Evolutionary conservation across 805 yeast species (phyloP).

Genomic region (Myxozyma neotropica): DNA sequence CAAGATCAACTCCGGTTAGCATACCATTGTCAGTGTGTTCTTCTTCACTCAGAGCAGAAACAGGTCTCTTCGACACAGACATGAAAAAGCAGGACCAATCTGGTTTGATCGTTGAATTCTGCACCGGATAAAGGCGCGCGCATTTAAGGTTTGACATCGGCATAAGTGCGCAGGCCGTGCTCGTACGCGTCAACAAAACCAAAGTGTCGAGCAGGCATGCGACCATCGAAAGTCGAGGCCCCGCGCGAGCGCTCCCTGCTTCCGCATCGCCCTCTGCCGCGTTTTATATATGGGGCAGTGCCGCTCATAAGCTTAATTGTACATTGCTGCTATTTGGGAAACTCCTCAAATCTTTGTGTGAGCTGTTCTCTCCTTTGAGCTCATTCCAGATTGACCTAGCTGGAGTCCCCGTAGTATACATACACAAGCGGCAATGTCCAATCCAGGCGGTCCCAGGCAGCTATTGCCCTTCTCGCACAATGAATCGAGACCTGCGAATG

Average conservation of each 20-base stretch:
- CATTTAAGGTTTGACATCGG: background rate
- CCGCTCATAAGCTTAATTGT: background rate
- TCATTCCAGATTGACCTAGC: background rate
- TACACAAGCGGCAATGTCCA: constrained; percentile 7
- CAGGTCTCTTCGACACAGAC: constrained; percentile 6
- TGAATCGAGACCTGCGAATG: constrained; percentile 21
- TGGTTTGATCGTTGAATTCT: too few species aligned
- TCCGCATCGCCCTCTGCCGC: background rate
- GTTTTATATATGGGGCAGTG: too few species aligned
- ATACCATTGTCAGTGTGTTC: background rate
- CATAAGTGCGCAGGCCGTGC: constrained; percentile 4
- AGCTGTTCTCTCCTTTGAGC: background rate
- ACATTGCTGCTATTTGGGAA: background rate
- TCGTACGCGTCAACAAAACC: constrained; percentile 7
- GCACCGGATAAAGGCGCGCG: background rate
- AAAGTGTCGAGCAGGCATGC: background rate
- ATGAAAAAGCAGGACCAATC: background rate
- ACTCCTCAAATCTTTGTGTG: background rate
- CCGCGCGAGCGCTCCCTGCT: background rate
- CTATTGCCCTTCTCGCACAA: constrained; percentile 32
- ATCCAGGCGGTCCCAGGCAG: constrained; percentile 3
- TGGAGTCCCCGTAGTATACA: background rate
- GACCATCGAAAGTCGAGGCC: background rate
- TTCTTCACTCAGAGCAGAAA: background rate
- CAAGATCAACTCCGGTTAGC: background rate